Conservation (phyloP, 257 asterid genomes). For the Penstemon davidsonii region DNA sequence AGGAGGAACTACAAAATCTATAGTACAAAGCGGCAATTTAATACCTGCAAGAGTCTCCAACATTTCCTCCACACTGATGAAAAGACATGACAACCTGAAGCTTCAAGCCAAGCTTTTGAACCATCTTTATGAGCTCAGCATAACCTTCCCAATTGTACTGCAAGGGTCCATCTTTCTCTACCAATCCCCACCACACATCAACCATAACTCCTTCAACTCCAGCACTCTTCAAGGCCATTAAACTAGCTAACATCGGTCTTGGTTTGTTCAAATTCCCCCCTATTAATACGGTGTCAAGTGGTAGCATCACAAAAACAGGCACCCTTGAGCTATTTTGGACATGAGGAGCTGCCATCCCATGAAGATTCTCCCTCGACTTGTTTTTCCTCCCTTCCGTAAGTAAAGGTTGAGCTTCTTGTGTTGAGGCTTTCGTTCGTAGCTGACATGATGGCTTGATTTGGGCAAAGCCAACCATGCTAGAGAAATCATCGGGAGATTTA, state of each 20-base stretch:
- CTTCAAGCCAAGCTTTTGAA: slow-evolving; percentile 67
- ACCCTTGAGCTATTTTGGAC: slow-evolving; percentile 45
- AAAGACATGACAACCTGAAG: slow-evolving; percentile 93
- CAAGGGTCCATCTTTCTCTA: slow-evolving; percentile 85
- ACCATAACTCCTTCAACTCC: slow-evolving; percentile 97
- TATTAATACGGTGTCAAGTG: slow-evolving; percentile 67
- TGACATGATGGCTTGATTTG: slow-evolving; percentile 50
- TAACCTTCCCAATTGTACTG: slow-evolving; percentile 93
- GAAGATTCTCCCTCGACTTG: slow-evolving; percentile 54
- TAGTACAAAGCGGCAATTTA: too few species aligned
- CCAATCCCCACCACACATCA: slow-evolving; percentile 96
- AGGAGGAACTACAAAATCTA: not conserved
- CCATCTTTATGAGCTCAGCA: slow-evolving; percentile 75
- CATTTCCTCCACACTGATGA: slow-evolving; percentile 94
- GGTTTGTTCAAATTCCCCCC: slow-evolving; percentile 70
- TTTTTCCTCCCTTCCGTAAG: slow-evolving; percentile 32
- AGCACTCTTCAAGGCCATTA: slow-evolving; percentile 82
- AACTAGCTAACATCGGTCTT: slow-evolving; percentile 77
- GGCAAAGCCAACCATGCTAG: slow-evolving; percentile 52
- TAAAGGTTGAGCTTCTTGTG: slow-evolving; percentile 33
- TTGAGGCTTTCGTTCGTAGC: slow-evolving; percentile 45
- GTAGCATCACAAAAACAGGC: slow-evolving; percentile 91
- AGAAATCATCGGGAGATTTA: slow-evolving; percentile 52
- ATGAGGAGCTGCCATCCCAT: slow-evolving; percentile 41
- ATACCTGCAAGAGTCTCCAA: slow-evolving; percentile 91